Evolutionary conservation across 306 rosid genomes (phyloP), one percentile per base, ranked within the genome.

Genomic region (Arachis stenosperma): DNA sequence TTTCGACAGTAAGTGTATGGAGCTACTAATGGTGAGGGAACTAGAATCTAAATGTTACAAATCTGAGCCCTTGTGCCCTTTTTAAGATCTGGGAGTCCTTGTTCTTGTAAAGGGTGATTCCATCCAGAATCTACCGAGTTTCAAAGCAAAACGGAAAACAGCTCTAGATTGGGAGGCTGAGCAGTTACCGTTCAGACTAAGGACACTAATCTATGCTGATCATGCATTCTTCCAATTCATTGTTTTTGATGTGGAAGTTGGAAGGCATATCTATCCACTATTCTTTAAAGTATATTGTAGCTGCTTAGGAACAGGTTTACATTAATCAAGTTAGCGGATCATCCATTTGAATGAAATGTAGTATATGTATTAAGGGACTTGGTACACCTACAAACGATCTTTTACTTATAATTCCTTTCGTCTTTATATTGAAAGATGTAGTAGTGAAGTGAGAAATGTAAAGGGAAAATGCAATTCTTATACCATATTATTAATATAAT

Each of bases 51-150:
- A 66, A 56, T 29, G 79, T 70, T 42, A 22, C 6, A 36, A 12
- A 52, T 70, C 75, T 71, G 56, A 39, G 73, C 81, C 81, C 81
- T 54, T 81, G 15, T 42, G 2, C 37, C 4, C 4, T 33, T 3
- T 33, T 33, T 33, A 33, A 33, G 37, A 3, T 3, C 37, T 33
- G 37, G 4, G 37, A 33, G 37, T 33, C 37, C 37, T 33, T 33
- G 37, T 64, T 77, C 74, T 81, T 66, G 72, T 22, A 56, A 80
- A 64, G 60, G 75, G 84, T 64, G 79, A 64, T 57, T 46, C 42
- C 65, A 53, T 78, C 75, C 80, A 43, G 71, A 62, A 37, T 17
- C 22, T 17, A 17, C 22, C 22, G 22, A 51, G 69, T 44, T 59
- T 64, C 22, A 59, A 52, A 55, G 73, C 75, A 57, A 70, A 71